A percentile compares a stretch with the other conserved stretches of the same genome.
Evolutionary conservation across 2,329 filamentous ascomycete genomes (phyloP).

Genomic region (Alternaria consortialis): DNA sequence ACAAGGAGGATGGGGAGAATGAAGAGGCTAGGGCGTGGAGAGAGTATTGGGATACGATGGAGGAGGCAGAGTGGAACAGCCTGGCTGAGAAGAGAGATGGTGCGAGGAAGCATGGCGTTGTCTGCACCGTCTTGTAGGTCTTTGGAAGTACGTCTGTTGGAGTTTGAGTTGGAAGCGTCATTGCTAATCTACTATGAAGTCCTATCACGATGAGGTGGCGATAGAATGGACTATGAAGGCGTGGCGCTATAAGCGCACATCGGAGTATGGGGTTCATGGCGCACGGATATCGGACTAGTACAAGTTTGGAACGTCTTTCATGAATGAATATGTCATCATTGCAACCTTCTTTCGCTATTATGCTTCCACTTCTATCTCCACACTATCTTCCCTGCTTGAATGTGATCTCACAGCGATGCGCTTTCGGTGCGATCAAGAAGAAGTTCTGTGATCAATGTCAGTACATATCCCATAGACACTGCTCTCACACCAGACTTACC

Average conservation of each 20-base stretch:
- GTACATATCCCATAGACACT: neutral
- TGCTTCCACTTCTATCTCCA: neutral
- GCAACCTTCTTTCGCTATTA: neutral
- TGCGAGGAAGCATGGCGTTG: neutral
- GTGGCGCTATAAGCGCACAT: neutral
- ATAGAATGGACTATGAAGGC: neutral
- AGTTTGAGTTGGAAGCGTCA: neutral
- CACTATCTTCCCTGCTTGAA: conserved; percentile 8
- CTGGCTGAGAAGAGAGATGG: neutral
- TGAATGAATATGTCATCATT: neutral
- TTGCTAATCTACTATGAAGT: neutral
- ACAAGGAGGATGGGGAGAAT: neutral
- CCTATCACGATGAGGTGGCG: neutral
- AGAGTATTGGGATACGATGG: neutral
- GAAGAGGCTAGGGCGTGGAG: neutral
- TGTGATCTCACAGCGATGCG: conserved; percentile 54
- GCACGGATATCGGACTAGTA: neutral
- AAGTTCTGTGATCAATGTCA: conserved; percentile 38
- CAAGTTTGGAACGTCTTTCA: neutral
- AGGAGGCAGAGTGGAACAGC: neutral
- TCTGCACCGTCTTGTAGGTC: neutral
- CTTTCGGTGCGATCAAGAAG: conserved; percentile 56
- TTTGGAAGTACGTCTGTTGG: too few relatives aligned
- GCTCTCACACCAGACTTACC: neutral
- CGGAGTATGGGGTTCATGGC: neutral